Percentiles rank a stretch among this genome's conserved stretches.
phyloP scores from a whole-genome alignment of 352 stramenopile species.

The Heterotrichella gracilis region DNA sequence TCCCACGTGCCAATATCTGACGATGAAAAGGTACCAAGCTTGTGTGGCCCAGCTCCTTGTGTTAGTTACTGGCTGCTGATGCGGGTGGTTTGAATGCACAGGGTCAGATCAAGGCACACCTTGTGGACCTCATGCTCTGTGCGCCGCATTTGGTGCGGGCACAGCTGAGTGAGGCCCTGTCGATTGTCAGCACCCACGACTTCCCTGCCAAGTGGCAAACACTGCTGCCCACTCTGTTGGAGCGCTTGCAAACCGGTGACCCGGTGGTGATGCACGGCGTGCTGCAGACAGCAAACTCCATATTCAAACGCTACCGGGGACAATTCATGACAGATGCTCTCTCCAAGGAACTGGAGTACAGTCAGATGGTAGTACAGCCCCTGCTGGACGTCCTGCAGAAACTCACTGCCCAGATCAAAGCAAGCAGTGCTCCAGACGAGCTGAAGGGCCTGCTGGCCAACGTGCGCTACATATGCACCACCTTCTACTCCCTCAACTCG shows the following conservation, averaged over 20 bases:
- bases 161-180: conserved; percentile 74
- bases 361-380: conserved; percentile 52
- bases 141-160: conserved; percentile 55
- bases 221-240: conserved; percentile 60
- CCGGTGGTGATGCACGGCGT: conserved; percentile 62
- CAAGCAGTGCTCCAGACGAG: conserved; percentile 25
- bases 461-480: conserved; percentile 60
- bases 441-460: conserved; percentile 34
- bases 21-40: too few species aligned
- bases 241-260: conserved; percentile 52
- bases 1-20: too few species aligned
- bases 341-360: conserved; percentile 79
- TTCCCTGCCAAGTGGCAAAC: conserved; percentile 79
- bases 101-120: conserved; percentile 84
- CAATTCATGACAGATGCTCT: conserved; percentile 72
- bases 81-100: too few species aligned
- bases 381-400: conserved; percentile 31
- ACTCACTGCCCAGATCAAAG: too few species aligned
- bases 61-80: too few species aligned
- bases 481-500: conserved; percentile 95
- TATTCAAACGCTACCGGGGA: conserved; percentile 82
- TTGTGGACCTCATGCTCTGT: conserved; percentile 92
- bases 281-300: conserved; percentile 82
- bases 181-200: conserved; percentile 73
- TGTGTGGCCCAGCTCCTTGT: too few species aligned